phyloP scores from a whole-genome alignment of 148 eudicot genomes.

The Chenopodium berlandieri region DNA sequence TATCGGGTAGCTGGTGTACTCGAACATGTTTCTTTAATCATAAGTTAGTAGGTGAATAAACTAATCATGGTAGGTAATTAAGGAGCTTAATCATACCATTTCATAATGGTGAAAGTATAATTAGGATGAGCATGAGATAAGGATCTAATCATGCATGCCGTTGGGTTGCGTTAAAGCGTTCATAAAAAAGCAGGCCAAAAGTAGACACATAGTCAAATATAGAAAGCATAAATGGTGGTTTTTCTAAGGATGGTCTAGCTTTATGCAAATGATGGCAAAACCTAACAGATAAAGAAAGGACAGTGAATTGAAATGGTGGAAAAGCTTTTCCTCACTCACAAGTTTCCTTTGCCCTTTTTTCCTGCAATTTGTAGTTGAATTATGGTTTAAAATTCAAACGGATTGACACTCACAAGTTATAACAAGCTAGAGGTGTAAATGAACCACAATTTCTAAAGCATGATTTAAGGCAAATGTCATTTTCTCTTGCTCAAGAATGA shows the following conservation, averaged over 20 bases:
- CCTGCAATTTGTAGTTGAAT: not conserved
- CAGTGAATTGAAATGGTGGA: not conserved
- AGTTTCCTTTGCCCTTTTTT: not conserved
- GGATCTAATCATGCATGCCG: conserved; percentile 10
- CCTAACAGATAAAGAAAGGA: not conserved
- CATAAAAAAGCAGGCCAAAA: conserved; percentile 12
- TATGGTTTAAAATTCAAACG: not conserved
- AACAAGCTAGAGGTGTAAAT: not conserved
- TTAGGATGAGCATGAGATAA: conserved; percentile 11
- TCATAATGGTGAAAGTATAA: conserved; percentile 7
- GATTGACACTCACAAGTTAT: not conserved
- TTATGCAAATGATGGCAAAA: conserved; percentile 7
- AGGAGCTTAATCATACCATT: conserved; percentile 11
- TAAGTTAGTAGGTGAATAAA: not conserved
- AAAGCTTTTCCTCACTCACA: conserved; percentile 6
- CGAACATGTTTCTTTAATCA: not conserved
- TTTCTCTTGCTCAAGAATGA: too few relatives aligned
- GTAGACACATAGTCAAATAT: not conserved
- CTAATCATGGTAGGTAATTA: conserved; percentile 1
- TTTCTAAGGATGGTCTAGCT: conserved; percentile 3
- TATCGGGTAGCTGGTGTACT: not conserved
- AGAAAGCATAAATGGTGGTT: not conserved
- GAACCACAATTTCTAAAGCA: not conserved
- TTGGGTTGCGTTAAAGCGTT: conserved; percentile 20
- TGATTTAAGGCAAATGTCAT: not conserved